Percentiles rank a stretch among this genome's conserved stretches.
Evolutionary conservation across 23 red algal genomes (phyloP).

Genomic region (Gracilaria vermiculophylla): DNA sequence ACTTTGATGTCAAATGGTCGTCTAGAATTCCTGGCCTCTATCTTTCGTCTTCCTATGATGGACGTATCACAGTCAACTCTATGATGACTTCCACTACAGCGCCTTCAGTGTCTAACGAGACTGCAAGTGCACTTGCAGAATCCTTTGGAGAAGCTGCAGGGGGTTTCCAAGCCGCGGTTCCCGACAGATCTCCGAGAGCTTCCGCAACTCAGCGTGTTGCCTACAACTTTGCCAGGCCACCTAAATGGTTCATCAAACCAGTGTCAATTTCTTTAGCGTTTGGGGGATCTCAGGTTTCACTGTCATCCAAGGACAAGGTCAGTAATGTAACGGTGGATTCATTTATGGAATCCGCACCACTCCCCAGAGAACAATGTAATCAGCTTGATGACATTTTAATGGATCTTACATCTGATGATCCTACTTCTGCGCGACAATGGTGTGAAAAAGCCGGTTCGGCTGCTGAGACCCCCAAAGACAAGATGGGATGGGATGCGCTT

Average conservation of each 20-base stretch:
- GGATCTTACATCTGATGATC: constrained; percentile 55
- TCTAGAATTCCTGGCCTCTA: constrained; percentile 72
- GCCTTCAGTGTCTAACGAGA: constrained; percentile 67
- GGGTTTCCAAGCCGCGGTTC: constrained; percentile 49
- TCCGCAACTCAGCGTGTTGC: constrained; percentile 19
- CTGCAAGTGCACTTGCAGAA: constrained; percentile 52
- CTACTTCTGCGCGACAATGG: constrained; percentile 33
- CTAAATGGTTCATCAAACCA: constrained; percentile 68
- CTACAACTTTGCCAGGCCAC: constrained; percentile 44
- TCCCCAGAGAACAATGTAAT: not conserved
- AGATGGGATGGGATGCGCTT: constrained; percentile 62
- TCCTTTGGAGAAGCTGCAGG: constrained; percentile 70
- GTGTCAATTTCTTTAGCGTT: constrained; percentile 65
- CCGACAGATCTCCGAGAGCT: constrained; percentile 41
- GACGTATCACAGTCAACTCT: constrained; percentile 69
- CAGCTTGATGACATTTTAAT: constrained; percentile 45
- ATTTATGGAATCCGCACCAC: constrained; percentile 4
- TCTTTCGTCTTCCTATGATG: constrained; percentile 55
- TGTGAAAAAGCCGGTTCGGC: constrained; percentile 32
- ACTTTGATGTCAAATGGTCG: constrained; percentile 88
- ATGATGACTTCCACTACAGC: constrained; percentile 58
- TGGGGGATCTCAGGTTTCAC: constrained; percentile 46
- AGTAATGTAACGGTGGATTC: constrained; percentile 3
- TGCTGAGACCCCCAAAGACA: constrained; percentile 36
- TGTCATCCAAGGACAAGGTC: constrained; percentile 19